phyloP scores from a whole-genome alignment of 805 yeast genomes.

The Saturnispora mendoncae region DNA sequence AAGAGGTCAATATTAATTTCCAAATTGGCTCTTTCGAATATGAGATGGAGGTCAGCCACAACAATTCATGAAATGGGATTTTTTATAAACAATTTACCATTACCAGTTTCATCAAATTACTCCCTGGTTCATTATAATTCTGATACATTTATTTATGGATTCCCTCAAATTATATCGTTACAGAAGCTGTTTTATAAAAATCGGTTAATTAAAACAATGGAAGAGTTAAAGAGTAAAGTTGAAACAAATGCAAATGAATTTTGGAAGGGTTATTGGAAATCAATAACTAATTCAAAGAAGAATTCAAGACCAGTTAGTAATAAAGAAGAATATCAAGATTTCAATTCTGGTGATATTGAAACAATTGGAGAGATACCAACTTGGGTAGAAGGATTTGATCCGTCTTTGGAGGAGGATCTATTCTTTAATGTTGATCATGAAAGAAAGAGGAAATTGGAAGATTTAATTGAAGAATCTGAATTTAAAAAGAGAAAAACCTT shows the following conservation, averaged over 20 bases:
- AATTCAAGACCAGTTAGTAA: slow-evolving; percentile 8
- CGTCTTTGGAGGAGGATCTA: slow-evolving; percentile 19
- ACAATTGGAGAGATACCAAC: slow-evolving; percentile 21
- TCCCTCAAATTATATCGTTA: slow-evolving; percentile 44
- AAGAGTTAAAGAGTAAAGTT: slow-evolving; percentile 27
- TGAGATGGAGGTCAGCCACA: slow-evolving; percentile 50
- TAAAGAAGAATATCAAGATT: slow-evolving; percentile 14
- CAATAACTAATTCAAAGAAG: slow-evolving; percentile 24
- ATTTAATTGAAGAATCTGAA: background rate
- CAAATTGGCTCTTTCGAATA: slow-evolving; percentile 40
- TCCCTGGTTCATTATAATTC: slow-evolving; percentile 34
- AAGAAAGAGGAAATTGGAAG: background rate
- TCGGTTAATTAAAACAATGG: slow-evolving; percentile 33
- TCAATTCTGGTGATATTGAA: slow-evolving; percentile 16
- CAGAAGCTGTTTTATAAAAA: slow-evolving; percentile 49
- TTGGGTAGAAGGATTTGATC: slow-evolving; percentile 25
- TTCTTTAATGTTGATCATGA: slow-evolving; percentile 2
- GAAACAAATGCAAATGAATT: slow-evolving; percentile 32
- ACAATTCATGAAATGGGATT: slow-evolving; percentile 60
- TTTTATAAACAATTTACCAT: slow-evolving; percentile 39
- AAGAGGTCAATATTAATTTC: slow-evolving; percentile 38
- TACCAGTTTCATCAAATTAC: slow-evolving; percentile 31
- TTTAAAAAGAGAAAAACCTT: slow-evolving; percentile 1
- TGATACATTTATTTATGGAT: slow-evolving; percentile 43
- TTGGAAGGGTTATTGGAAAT: slow-evolving; percentile 48